Evolutionary conservation across 257 asterid species (phyloP).

Genomic region (Sherardia arvensis): DNA sequence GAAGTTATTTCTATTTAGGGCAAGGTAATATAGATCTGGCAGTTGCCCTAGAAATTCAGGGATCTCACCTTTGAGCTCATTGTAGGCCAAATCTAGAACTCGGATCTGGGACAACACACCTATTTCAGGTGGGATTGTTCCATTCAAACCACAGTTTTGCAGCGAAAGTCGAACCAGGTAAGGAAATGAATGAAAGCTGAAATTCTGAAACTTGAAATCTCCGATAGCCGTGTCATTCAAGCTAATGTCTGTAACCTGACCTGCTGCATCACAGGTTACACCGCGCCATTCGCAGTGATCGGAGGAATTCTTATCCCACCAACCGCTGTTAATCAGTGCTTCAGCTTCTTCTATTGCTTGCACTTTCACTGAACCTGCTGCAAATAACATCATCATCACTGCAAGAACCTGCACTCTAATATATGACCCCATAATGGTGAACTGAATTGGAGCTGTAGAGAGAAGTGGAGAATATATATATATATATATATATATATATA

Average conservation of each 20-base stretch:
- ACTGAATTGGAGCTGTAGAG: too few relatives aligned
- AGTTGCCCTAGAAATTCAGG: neutral
- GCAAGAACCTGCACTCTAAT: neutral
- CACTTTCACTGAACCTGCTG: neutral
- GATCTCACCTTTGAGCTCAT: neutral
- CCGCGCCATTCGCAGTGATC: neutral
- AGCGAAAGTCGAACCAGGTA: neutral
- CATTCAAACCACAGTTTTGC: neutral
- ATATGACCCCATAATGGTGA: too few relatives aligned
- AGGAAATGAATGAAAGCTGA: constrained; percentile 5
- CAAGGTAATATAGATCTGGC: neutral
- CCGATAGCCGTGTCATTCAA: neutral
- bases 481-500: too few relatives aligned
- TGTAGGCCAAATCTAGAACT: neutral
- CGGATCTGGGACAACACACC: neutral
- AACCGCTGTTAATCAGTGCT: neutral
- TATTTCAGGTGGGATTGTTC: constrained; percentile 4
- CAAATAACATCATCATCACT: neutral
- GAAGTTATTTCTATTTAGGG: neutral
- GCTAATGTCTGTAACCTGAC: neutral
- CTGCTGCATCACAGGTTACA: neutral
- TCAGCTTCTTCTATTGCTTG: neutral
- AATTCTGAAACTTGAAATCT: neutral
- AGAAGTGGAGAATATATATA: too few relatives aligned
- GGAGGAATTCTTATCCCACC: neutral